Conservation (phyloP, 768 basidiomycete genomes). For the Rhodotorula toruloides region DNA sequence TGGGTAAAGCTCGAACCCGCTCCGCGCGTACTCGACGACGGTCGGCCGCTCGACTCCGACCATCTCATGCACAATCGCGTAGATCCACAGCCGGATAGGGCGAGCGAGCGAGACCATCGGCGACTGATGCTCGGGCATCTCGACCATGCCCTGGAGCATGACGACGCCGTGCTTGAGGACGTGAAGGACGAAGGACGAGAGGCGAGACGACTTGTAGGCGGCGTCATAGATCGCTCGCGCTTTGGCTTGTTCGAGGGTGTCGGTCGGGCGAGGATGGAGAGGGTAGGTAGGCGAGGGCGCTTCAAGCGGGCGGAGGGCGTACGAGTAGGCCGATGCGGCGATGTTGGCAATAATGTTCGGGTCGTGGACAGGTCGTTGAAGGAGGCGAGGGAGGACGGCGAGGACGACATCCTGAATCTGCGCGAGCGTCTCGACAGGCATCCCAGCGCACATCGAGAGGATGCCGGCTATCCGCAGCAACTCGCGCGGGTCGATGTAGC, state of each 20-base stretch:
- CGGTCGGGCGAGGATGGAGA: conserved; percentile 10
- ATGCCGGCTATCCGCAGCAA: conserved; percentile 6
- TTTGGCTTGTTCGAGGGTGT: background rate
- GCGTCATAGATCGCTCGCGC: background rate
- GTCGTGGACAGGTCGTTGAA: conserved; percentile 2
- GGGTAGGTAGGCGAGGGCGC: conserved; percentile 13
- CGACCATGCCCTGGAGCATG: conserved; percentile 6
- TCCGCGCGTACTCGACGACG: conserved; percentile 22
- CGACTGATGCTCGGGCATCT: conserved; percentile 8
- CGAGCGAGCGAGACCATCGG: conserved; percentile 15
- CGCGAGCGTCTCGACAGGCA: conserved; percentile 10
- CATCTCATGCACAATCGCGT: conserved; percentile 19
- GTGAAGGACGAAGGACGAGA: conserved; percentile 17
- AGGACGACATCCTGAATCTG: conserved; percentile 19
- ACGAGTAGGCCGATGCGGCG: conserved; percentile 14
- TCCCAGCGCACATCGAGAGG: background rate
- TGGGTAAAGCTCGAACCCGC: conserved; percentile 5
- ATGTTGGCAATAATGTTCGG: conserved; percentile 17
- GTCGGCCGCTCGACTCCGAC: background rate
- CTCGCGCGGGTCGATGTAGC: conserved; percentile 14
- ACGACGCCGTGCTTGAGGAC: conserved; percentile 31
- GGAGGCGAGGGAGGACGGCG: conserved; percentile 13
- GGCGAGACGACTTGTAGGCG: conserved; percentile 14
- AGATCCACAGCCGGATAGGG: conserved; percentile 17
- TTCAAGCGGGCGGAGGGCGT: conserved; percentile 15